Evolutionary conservation across 306 rosid species (phyloP).

Genomic region (Oxytropis ochrocephala): DNA sequence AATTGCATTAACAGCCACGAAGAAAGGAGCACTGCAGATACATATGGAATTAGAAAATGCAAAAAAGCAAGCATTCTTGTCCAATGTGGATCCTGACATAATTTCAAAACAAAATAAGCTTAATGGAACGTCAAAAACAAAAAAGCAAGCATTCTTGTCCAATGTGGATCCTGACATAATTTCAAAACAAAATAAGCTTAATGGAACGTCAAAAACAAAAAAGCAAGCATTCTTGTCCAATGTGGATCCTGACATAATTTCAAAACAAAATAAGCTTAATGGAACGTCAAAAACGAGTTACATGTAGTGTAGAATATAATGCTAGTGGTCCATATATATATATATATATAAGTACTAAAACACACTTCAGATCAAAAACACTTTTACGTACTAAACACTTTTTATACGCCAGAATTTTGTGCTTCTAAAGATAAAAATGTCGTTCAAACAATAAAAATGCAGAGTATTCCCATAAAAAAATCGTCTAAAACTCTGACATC

Average conservation of each 20-base stretch:
- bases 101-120: background rate
- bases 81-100: background rate
- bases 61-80: background rate
- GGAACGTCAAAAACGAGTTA: background rate
- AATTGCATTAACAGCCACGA: slow-evolving; percentile 50
- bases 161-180: background rate
- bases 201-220: background rate
- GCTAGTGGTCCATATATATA: background rate
- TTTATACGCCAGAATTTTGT: background rate
- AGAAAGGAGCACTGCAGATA: slow-evolving; percentile 67
- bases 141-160: background rate
- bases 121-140: background rate
- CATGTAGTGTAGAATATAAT: background rate
- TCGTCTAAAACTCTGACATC: no score
- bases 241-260: background rate
- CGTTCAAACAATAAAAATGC: background rate
- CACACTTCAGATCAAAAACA: no score
- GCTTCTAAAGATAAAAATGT: background rate
- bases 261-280: background rate
- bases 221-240: background rate
- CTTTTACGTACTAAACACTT: background rate
- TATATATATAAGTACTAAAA: background rate
- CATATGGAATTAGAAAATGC: slow-evolving; percentile 23
- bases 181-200: background rate
- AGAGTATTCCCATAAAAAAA: background rate